Base-by-base conservation (phyloP, 192 early-diverging fungal genomes). In the Gonapodya sp. region DNA sequence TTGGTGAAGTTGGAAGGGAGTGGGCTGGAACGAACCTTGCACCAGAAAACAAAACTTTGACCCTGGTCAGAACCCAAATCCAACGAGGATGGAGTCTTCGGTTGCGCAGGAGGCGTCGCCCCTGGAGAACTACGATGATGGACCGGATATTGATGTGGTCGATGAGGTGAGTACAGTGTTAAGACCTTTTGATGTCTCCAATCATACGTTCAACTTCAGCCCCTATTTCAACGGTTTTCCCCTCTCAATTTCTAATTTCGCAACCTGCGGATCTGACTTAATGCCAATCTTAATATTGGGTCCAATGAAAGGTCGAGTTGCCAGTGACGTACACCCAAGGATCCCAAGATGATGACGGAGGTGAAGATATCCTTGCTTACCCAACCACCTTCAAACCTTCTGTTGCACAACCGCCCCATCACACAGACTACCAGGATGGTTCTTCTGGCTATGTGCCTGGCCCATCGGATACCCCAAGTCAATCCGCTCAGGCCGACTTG, bases 401-500 rank as follows among this genome's bases (percentile, higher is more conserved):
- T 64, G 46, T 24, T 16, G 8, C 46, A 8, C 46, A 64, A 64
- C 46, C 8, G 8, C 46, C 46, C 8, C 46, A 64, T 24, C 8
- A 8, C 24, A 8, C 46, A 64, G 46, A 64, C 46, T 64, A 64
- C 46, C 8, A 64, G 8, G 46, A 64, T 24, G 8, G 8, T 24
- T 8, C 46, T 8, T 64, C 46, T 8, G 24, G n/a, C n/a, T n/a
- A n/a, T n/a, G n/a, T n/a, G n/a, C 46, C 46, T 8, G 8, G 8
- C 46, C 24, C 46, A 64, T 8, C 8, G 46, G 46, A 8, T 64
- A 24, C 46, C 24, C 18, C 18, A 18, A 77, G 34, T 33, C 18
- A 2, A 34, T 2, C 75, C 75, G 31, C 34, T 8, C 84, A 81
- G 30, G 87, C 86, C 37, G 83, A 84, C 74, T 85, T 91, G 81